Evolutionary conservation across 495 filamentous ascomycete species (phyloP), one percentile per base, ranked within the genome.

Genomic region (Elaphomyces granulatus): DNA sequence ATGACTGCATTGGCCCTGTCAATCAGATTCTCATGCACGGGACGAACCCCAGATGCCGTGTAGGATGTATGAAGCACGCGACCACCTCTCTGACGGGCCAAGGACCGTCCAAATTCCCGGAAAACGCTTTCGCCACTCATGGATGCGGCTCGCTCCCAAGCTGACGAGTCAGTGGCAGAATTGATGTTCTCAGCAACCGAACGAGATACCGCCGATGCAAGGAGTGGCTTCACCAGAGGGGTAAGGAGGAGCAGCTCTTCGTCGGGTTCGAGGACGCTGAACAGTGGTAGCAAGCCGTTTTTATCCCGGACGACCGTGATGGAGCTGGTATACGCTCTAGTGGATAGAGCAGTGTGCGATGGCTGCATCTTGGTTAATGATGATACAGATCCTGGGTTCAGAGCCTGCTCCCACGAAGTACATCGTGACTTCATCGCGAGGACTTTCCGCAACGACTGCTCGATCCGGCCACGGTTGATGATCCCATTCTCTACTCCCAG

Each of bases 51-150:
- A 47, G 90, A 88, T 1, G 84, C 77, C 0, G 86, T 94, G 54
- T 94, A 94, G 0, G 85, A 92, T 1, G 86, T 92, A 53, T 94
- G 86, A 20, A 93, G 60, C 10, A 93, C 74, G 47, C 86, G 79
- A 0, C 84, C 85, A 44, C 76, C 81, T 8, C 86, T 60, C 45
- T 87, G 81, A 26, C 86, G 71, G 3, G 86, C 85, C 2, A 94
- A 63, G 2, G 82, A 83, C 45, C 81, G 64, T 1, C 86, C 86
- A 2, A 94, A 61, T 51, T 88, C 84, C 43, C 82, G 71, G 49
- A 94, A 94, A 0, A 94, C 81, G 20, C 78, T 77, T 55, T 94
- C 86, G 32, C 84, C 86, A 47, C 78, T 87, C 71, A 88, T 77
- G 7, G 81, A 81, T 3, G 70, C 59, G 34, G 63, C 58, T 51